phyloP scores from a whole-genome alignment of 2,329 filamentous ascomycete genomes.

The Corynespora cassiicola region DNA sequence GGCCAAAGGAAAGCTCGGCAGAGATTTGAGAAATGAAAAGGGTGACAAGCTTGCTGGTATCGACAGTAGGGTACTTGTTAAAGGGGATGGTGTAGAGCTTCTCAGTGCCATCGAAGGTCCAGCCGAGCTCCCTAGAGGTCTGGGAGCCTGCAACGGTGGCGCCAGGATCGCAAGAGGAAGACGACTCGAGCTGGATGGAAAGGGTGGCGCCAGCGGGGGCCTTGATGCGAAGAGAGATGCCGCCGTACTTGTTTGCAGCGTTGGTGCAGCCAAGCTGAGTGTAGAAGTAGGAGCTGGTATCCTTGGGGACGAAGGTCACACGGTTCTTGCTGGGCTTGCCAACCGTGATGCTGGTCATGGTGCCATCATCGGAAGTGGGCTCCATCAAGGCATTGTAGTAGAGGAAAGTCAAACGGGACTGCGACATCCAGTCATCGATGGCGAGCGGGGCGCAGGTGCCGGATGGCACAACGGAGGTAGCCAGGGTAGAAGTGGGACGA shows the following conservation, averaged over 20 bases:
- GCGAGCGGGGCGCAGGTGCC: constrained; percentile 54
- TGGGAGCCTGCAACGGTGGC: constrained; percentile 42
- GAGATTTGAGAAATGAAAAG: constrained; percentile 59
- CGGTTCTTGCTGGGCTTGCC: constrained; percentile 51
- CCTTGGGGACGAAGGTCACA: constrained; percentile 59
- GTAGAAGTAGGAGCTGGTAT: constrained; percentile 63
- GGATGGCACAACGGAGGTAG: constrained; percentile 21
- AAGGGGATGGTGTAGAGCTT: constrained; percentile 66
- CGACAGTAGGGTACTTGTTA: constrained; percentile 58
- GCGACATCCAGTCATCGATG: constrained; percentile 67
- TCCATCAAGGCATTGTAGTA: constrained; percentile 65
- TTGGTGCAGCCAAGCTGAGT: constrained; percentile 63
- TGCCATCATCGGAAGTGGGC: constrained; percentile 63
- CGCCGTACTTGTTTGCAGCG: constrained; percentile 58
- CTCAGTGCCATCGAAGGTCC: constrained; percentile 67
- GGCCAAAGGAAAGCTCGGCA: constrained; percentile 59
- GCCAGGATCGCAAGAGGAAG: constrained; percentile 52
- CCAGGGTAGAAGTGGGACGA: constrained; percentile 16
- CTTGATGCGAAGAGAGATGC: constrained; percentile 63
- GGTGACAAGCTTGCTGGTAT: constrained; percentile 60
- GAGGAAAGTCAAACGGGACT: constrained; percentile 67
- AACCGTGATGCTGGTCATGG: constrained; percentile 65
- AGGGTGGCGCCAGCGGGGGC: constrained; percentile 60
- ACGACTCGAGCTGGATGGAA: constrained; percentile 59
- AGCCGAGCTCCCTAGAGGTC: constrained; percentile 60